These are phyloP conservation scores for Aspergillus sergii DNA, from an alignment of 2,329 filamentous ascomycete genomes.

Conservation along the genomic window DNA sequence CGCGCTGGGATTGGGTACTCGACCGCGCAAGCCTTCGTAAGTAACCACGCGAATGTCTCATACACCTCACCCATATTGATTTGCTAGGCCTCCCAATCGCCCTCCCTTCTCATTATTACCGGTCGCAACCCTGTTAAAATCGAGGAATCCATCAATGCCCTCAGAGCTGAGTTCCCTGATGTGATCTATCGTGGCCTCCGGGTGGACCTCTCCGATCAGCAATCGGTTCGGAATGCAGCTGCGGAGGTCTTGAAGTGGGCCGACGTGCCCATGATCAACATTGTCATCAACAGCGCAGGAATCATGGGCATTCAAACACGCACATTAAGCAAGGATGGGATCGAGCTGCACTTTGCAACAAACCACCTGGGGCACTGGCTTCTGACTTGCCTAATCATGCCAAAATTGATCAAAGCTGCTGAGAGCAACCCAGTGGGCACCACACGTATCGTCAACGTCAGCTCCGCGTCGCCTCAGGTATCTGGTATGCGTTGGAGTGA, in stretches of 20 bases:
- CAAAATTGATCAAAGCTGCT: slow-evolving; percentile 25
- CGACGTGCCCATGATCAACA: slow-evolving; percentile 11
- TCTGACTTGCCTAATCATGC: slow-evolving; percentile 24
- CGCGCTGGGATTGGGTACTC: slow-evolving; percentile 37
- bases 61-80: background rate
- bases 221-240: slow-evolving; percentile 9
- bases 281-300: slow-evolving; percentile 19
- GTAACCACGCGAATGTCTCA: slow-evolving; percentile 7
- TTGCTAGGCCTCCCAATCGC: slow-evolving; percentile 1
- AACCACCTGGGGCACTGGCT: slow-evolving; percentile 39
- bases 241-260: slow-evolving; percentile 3
- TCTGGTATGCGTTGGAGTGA: slow-evolving; percentile 1
- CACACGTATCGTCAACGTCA: slow-evolving; percentile 1
- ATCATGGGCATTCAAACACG: slow-evolving; percentile 15
- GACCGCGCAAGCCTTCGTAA: slow-evolving; percentile 40
- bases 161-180: background rate
- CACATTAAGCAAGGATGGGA: slow-evolving; percentile 27
- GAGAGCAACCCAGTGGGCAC: slow-evolving; percentile 7
- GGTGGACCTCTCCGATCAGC: background rate
- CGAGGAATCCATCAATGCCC: background rate
- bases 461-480: background rate
- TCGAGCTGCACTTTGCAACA: slow-evolving; percentile 39
- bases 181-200: slow-evolving; percentile 1
- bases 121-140: slow-evolving; percentile 1
- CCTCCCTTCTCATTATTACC: background rate